These are phyloP conservation scores for Trichosporon inkin DNA, from an alignment of 1,284 basidiomycete species.

Conservation along the genomic window DNA sequence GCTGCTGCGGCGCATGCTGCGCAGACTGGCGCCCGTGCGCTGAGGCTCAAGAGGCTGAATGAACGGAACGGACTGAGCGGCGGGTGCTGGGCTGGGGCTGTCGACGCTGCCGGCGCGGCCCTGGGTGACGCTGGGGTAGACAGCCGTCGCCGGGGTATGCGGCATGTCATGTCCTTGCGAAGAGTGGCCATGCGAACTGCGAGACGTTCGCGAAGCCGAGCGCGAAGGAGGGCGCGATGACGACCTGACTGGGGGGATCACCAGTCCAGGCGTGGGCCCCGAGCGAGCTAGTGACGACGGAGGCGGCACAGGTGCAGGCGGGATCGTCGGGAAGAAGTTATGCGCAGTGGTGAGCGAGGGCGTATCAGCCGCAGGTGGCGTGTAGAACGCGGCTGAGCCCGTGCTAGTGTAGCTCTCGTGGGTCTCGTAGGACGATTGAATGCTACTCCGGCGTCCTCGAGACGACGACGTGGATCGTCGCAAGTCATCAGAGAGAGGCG, in stretches of 20 bases:
- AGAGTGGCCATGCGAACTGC: conserved; percentile 2
- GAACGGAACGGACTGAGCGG: not conserved
- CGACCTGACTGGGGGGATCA: not conserved
- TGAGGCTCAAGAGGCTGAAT: not conserved
- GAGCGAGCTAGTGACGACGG: not conserved
- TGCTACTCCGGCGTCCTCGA: not conserved
- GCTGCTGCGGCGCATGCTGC: not conserved
- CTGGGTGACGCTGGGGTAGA: not conserved
- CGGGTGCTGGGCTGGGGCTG: not conserved
- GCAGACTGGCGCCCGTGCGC: not conserved
- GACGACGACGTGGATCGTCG: not conserved
- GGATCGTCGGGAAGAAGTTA: not conserved
- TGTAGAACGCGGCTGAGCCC: not conserved
- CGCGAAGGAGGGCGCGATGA: not conserved
- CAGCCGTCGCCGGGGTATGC: not conserved
- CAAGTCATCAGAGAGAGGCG: not conserved
- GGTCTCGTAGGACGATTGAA: conserved; percentile 5
- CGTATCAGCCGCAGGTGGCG: not conserved
- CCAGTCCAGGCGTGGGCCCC: not conserved
- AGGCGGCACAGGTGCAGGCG: not conserved
- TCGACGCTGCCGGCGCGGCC: not conserved
- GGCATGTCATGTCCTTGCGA: conserved; percentile 1
- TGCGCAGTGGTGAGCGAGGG: not conserved
- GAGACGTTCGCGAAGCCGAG: not conserved
- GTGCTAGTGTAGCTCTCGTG: conserved; percentile 1